Conservation (phyloP, 1,284 basidiomycete genomes). For the Rhodotorula sp. region DNA sequence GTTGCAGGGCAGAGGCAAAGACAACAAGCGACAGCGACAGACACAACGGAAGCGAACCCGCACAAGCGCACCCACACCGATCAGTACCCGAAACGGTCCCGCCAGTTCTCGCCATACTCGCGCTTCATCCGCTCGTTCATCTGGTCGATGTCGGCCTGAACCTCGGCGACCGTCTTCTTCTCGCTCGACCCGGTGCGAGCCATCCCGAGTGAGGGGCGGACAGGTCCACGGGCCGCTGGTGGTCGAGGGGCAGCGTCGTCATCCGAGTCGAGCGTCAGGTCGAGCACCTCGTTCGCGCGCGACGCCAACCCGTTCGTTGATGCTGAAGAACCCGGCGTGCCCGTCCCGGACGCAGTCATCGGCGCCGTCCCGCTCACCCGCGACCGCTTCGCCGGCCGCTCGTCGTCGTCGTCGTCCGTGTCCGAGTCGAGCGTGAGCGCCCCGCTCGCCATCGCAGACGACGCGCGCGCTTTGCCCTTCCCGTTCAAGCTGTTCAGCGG, state of each 20-base stretch:
- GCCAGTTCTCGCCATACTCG: slow-evolving; percentile 4
- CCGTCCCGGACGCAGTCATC: slow-evolving; percentile 16
- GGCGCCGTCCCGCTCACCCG: slow-evolving; percentile 65
- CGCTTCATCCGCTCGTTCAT: slow-evolving; percentile 18
- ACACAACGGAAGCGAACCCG: too few species aligned
- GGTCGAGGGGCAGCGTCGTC: slow-evolving; percentile 1
- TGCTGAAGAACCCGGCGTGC: slow-evolving; percentile 8
- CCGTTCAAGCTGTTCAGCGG: background rate
- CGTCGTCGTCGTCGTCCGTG: slow-evolving; percentile 61
- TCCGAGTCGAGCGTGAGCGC: slow-evolving; percentile 63
- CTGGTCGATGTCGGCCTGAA: slow-evolving; percentile 14
- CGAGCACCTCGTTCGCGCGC: slow-evolving; percentile 60
- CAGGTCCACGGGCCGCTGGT: background rate
- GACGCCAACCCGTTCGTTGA: slow-evolving; percentile 4
- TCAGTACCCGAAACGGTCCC: too few species aligned
- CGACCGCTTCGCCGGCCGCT: slow-evolving; percentile 68
- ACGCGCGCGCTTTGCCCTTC: slow-evolving; percentile 38
- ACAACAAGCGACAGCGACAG: too few species aligned
- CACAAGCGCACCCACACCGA: too few species aligned
- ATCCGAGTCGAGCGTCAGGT: slow-evolving; percentile 60
- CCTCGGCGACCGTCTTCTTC: slow-evolving; percentile 13
- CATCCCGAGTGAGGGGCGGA: background rate
- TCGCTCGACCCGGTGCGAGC: slow-evolving; percentile 1
- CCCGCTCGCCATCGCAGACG: background rate
- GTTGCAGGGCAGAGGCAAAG: too few species aligned